Base-by-base conservation (phyloP, 768 basidiomycete species). In the Grammothele lineata region DNA sequence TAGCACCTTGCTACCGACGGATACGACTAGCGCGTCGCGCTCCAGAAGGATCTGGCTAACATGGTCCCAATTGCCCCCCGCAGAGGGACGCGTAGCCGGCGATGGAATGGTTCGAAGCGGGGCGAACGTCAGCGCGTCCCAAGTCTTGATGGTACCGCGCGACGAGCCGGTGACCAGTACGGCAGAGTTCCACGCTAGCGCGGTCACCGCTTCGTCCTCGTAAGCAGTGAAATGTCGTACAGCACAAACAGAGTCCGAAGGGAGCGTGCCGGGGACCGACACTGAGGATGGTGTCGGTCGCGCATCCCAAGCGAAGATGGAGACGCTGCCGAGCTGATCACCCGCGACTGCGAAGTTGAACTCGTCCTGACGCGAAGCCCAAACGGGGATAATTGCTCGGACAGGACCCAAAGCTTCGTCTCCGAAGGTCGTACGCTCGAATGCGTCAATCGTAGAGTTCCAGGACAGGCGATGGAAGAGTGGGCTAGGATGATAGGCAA, bases 141-240 rank as follows among this genome's bases (percentile, higher is more conserved):
- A 87, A 12, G 85, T 70, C 15, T 66, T 69, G 3, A 81, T 73
- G 5, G 71, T 68, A 3, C 89, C 89, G 2, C 71, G 63, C 0
- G 75, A 70, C 19, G 85, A 85, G 23, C 89, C 89, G 0, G 81
- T 83, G 11, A 77, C 73, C 38, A 92, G 66, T 14, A 79, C 69
- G n/a, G 71, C 47, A 3, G 76, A 68, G 47, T 78, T 82, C 74
- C 83, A 78, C 1, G 77, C 71, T 17, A 92, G 66, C 11, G 81
- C 75, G 4, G 83, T 83, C 21, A 91, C 72, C 0, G 79, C 66
- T 0, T 77, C 81, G 52, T 86, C 83, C 40, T 70, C 68, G 54
- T 85, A 77, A 1, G 85, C 85, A 55, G 83, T 80, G 45, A 86
- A 77, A 43, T 72, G 75, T 46, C 70, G 68, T 4, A 66, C 51